Percentiles rank a stretch among this genome's conserved stretches.
phyloP scores from a whole-genome alignment of 768 basidiomycete genomes.

The Leccinum truebloodii region DNA sequence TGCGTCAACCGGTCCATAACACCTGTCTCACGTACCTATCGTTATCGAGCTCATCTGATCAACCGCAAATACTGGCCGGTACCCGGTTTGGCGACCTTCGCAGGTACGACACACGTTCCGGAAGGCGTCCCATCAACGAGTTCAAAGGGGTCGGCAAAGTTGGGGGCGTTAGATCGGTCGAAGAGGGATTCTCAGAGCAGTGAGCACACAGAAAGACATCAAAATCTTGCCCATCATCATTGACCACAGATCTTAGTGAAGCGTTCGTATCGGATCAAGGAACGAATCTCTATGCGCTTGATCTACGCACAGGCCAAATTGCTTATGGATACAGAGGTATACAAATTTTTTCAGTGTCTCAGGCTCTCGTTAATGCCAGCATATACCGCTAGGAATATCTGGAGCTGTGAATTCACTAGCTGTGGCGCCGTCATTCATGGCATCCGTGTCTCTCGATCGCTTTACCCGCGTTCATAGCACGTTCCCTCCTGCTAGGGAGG shows the following conservation, averaged over 20 bases:
- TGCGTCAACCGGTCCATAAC: constrained; percentile 79
- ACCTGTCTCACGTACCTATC: constrained; percentile 64
- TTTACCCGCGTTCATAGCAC: constrained; percentile 70
- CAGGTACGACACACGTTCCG: constrained; percentile 74
- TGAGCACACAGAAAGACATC: constrained; percentile 36
- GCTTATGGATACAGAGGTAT: constrained; percentile 69
- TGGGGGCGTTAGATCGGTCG: constrained; percentile 60
- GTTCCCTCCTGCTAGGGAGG: constrained; percentile 48
- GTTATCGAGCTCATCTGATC: constrained; percentile 33
- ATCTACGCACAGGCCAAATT: constrained; percentile 65
- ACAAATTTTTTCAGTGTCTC: background rate
- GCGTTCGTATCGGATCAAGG: constrained; percentile 68
- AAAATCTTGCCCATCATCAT: background rate
- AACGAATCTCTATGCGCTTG: constrained; percentile 62
- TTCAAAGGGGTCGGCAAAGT: constrained; percentile 62
- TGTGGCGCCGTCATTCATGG: constrained; percentile 51
- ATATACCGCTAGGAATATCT: constrained; percentile 52
- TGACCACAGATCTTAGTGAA: constrained; percentile 46
- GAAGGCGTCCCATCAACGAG: constrained; percentile 64
- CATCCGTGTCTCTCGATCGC: constrained; percentile 67
- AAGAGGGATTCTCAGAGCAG: constrained; percentile 65
- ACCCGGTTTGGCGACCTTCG: constrained; percentile 74
- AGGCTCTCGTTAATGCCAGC: background rate
- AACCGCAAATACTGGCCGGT: constrained; percentile 64
- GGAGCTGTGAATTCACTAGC: constrained; percentile 71